Base-by-base conservation (phyloP, 441 rosid species). In the Adansonia rubrostipa region DNA sequence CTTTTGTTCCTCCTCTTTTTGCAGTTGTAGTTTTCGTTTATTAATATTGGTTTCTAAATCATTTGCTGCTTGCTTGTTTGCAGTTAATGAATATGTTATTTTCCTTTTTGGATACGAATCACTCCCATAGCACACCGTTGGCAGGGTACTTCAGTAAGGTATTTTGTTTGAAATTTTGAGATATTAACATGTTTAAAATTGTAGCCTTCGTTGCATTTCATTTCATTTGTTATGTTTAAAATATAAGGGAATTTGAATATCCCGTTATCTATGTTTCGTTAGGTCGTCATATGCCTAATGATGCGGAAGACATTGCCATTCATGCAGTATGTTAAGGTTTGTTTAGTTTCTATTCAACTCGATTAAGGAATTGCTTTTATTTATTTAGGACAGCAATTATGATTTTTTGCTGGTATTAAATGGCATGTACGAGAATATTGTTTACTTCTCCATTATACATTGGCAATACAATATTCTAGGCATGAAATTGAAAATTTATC, bases 111-210 rank as follows among this genome's bases (percentile, higher is more conserved):
- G 88, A 90, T 75, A 84, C 89, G 5, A 85, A 82, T 51, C 86
- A 86, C 78, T 71, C 85, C 53, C 91, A 88, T 79, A 85, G 86
- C 75, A 79, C 92, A 60, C 78, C 84, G 80, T 86, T 88, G 77
- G 92, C 93, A 20, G 96, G 96, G 28, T 92, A 92, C 85, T 92
- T 92, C 77, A 90, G 96, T 83, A 92, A 92, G 96, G 96, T 91
- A 85, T 82, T 51, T 24, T 50, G 70, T 77, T 53, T 81, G 64
- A 81, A 75, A 68, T 71, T 70, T 47, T 17, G 58, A 61, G 57
- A 68, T 28, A 45, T 63, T 67, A 73, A 74, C 57, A 36, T 78
- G 64, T 82, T 67, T 57, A 76, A 67, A 14, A 3, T 14, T 50
- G 20, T 70, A 50, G 80, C 63, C 33, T 28, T 57, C 19, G 42